Base-by-base conservation (phyloP, 2,329 filamentous ascomycete genomes). In the Botryosphaeria dothidea region DNA sequence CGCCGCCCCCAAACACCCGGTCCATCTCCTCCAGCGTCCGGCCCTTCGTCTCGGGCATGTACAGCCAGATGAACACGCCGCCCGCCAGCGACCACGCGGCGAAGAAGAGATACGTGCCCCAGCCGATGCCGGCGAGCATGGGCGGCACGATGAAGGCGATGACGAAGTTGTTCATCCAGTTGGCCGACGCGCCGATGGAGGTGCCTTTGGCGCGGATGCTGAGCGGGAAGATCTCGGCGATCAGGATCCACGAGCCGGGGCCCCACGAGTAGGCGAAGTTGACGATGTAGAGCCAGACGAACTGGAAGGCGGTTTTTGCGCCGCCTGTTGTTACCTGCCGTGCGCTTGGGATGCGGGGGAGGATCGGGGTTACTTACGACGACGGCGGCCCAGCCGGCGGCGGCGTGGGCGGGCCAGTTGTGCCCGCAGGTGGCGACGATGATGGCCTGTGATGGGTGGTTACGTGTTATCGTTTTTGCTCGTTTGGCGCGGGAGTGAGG, bases 251-350 rank as follows among this genome's bases (percentile, higher is more conserved):
- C 3, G 85, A 85, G 36, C 91, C 89, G 0, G 90, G 90, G 6
- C 90, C 90, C 90, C 90, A 93, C 0, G 90, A 91, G 7, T 88
- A 86, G 15, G 90, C 90, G 74, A 92, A 93, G 23, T 29, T 46
- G 7, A 21, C 4, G 17, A 23, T 34, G 29, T 29, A 41, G 29
- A 56, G 34, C 45, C 43, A 52, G 38, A 61, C 21, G 34, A 52
- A 41, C n/a, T n/a, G n/a, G n/a, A n/a, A n/a, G n/a, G n/a, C n/a
- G n/a, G n/a, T n/a, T n/a, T n/a, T n/a, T n/a, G n/a, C n/a, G n/a
- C n/a, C n/a, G n/a, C n/a, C n/a, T n/a, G n/a, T n/a, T n/a, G n/a
- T n/a, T n/a, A n/a, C n/a, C n/a, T n/a, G n/a, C n/a, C n/a, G n/a
- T n/a, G n/a, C n/a, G n/a, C n/a, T n/a, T n/a, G n/a, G n/a, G n/a